Percentiles rank a stretch among this genome's conserved stretches.
phyloP scores from a whole-genome alignment of 2,329 filamentous ascomycete species.

The Scopulariopsis brevicaulis region DNA sequence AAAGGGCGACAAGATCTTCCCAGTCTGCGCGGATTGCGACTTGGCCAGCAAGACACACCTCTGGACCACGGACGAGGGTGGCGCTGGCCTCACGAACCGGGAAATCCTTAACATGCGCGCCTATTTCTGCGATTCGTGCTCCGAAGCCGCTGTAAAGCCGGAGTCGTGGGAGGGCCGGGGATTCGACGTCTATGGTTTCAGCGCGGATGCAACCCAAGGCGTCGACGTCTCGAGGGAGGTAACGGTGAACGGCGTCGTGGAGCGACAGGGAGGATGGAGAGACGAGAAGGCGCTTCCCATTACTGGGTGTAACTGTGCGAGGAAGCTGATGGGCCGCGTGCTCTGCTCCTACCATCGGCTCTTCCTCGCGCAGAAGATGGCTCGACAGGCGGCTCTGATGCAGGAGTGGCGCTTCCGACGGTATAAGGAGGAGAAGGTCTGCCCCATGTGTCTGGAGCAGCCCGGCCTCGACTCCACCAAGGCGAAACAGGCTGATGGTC shows the following conservation, averaged over 20 bases:
- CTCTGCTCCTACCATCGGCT: conserved; percentile 24
- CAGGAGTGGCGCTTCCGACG: conserved; percentile 13
- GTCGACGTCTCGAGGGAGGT: background rate
- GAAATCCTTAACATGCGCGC: conserved; percentile 21
- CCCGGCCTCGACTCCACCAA: conserved; percentile 14
- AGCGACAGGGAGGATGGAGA: background rate
- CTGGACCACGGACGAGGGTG: conserved; percentile 3
- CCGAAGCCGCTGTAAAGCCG: background rate
- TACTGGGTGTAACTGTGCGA: conserved; percentile 25
- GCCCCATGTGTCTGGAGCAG: conserved; percentile 11
- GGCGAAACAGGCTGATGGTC: conserved; percentile 4
- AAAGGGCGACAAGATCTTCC: background rate
- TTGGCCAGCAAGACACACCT: conserved; percentile 9
- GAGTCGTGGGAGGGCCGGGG: conserved; percentile 8
- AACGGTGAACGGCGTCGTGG: background rate
- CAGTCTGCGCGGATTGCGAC: conserved; percentile 16
- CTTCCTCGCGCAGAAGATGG: conserved; percentile 13
- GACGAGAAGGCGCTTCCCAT: conserved; percentile 8
- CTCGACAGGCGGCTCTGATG: conserved; percentile 12
- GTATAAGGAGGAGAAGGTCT: conserved; percentile 14
- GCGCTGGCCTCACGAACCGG: conserved; percentile 4
- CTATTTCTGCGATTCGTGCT: conserved; percentile 22
- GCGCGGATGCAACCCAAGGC: background rate
- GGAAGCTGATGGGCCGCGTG: conserved; percentile 18
- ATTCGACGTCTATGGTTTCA: conserved; percentile 16